Conservation (phyloP, 495 filamentous ascomycete genomes). For the Filosporella fistucella region DNA sequence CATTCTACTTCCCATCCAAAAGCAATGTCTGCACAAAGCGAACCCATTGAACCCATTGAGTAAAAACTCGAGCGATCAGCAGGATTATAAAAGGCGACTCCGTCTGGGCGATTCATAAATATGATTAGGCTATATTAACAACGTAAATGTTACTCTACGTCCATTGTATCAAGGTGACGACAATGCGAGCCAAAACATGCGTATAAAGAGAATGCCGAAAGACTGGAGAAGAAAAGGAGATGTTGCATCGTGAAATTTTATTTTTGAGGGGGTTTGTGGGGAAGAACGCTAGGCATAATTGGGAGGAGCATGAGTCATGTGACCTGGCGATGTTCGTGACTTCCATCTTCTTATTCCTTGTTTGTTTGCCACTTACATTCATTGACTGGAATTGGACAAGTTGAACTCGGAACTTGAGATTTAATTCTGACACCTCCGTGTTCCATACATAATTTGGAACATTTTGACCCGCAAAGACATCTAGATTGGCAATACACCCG, state of each 20-base stretch:
- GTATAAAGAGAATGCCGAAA: slow-evolving; percentile 25
- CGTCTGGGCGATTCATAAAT: slow-evolving; percentile 23
- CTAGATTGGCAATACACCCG: no score
- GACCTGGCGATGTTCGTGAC: neutral
- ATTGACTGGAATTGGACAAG: no score
- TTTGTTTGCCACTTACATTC: no score
- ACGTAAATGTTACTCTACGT: slow-evolving; percentile 5
- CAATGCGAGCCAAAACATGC: slow-evolving; percentile 20
- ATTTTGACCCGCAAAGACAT: no score
- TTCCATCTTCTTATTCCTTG: no score
- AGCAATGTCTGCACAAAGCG: slow-evolving; percentile 25
- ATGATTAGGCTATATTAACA: slow-evolving; percentile 20
- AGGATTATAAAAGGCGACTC: slow-evolving; percentile 27
- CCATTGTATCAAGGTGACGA: slow-evolving; percentile 15
- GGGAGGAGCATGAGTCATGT: neutral
- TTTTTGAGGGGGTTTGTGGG: slow-evolving; percentile 1
- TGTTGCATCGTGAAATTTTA: neutral
- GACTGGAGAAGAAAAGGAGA: slow-evolving; percentile 18
- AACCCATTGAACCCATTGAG: slow-evolving; percentile 23
- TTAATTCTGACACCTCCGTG: no score
- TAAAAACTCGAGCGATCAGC: slow-evolving; percentile 21
- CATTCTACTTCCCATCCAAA: no score
- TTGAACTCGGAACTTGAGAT: no score
- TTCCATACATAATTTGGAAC: no score
- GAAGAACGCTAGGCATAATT: neutral